Base-by-base conservation (phyloP, 345 rosid species). In the Acer yangbiense region DNA sequence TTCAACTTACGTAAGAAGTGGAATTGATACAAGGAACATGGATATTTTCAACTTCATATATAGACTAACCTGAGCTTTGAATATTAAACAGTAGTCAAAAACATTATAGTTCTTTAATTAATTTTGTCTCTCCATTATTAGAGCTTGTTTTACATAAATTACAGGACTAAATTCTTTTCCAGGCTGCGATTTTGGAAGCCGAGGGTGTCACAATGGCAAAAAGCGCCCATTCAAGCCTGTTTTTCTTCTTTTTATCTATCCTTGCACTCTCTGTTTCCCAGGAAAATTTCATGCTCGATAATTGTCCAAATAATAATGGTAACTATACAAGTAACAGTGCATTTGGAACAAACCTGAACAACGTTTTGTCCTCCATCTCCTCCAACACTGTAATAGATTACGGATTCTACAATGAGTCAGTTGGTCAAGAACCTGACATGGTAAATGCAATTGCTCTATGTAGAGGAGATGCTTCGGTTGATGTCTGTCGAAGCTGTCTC, bases 361-460 rank as follows among this genome's bases (percentile, higher is more conserved):
- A 32, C 54, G 65, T 74, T 39, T 61, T 84, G 17, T 69, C 78
- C 6, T 76, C 83, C n/a, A 63, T 86, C 73, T 25, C 79, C 80
- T 76, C 80, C 7, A 64, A 66, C 16, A 25, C 77, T 1, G 44
- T 20, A 2, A 72, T 79, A 3, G 64, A 68, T 55, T 57, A 69
- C 18, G 86, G 87, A 0, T 87, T 84, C 76, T 84, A 80, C 78
- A 74, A 80, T 14, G 68, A 69, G 18, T 78, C 86, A 3, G 0
- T 17, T 5, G 83, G 85, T 6, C 68, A 71, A 63, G 20, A 7
- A 35, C 2, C 63, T 27, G 72, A 82, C 7, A 9, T 1, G 20
- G 85, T 72, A 9, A 66, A 76, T 21, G 76, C 69, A 1, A 57
- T 82, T 4, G 83, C 76, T 0, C 86, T 84, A 46, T 87, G 89